Conservation (phyloP, 2,329 filamentous ascomycete genomes). For the Trichoderma atrobrunneum region DNA sequence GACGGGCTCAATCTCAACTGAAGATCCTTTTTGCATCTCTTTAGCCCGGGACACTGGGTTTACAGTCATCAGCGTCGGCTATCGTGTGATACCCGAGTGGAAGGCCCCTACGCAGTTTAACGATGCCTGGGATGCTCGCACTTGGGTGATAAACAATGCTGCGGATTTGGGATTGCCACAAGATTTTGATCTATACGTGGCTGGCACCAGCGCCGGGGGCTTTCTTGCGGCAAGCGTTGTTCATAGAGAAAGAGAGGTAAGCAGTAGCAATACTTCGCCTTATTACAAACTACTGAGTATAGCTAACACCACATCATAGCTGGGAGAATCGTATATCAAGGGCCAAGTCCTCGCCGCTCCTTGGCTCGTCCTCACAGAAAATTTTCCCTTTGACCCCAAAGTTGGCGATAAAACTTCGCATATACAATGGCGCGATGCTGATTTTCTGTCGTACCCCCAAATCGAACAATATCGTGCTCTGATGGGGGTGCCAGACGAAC, state of each 20-base stretch:
- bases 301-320: neutral
- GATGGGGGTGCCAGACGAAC: neutral
- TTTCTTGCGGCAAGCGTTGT: neutral
- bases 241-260: neutral
- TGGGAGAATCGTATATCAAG: neutral
- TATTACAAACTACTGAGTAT: neutral
- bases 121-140: neutral
- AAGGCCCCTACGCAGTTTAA: neutral
- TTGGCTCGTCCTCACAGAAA: neutral
- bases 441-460: neutral
- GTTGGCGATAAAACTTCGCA: neutral
- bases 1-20: neutral
- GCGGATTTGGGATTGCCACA: neutral
- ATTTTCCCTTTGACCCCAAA: neutral
- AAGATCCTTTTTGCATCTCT: neutral
- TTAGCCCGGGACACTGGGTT: neutral
- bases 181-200: neutral
- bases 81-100: neutral
- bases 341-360: neutral
- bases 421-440: neutral
- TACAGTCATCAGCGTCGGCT: neutral
- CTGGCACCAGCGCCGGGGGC: neutral
- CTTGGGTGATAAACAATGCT: neutral
- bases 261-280: neutral
- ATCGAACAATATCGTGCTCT: neutral